Evolutionary conservation across 1,139 yeast species (phyloP).

Genomic region (Lizanozyma gosingica): DNA sequence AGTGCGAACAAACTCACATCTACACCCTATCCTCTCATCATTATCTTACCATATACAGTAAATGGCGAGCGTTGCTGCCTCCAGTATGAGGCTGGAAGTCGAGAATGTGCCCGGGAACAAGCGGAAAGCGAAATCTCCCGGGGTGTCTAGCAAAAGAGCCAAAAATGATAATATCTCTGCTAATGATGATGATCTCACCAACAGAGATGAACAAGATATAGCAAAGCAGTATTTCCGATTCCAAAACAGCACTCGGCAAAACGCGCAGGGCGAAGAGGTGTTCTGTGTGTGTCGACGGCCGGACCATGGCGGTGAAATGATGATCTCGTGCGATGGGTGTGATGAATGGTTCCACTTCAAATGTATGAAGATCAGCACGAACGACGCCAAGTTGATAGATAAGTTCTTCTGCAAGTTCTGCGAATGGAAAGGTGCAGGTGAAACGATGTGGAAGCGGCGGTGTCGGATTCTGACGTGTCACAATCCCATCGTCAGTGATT

Average conservation of each 20-base stretch:
- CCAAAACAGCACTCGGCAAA: constrained; percentile 33
- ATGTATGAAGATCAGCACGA: constrained; percentile 57
- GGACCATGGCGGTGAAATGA: constrained; percentile 67
- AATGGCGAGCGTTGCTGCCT: too few species aligned
- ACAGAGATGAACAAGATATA: constrained; percentile 29
- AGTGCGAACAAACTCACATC: too few species aligned
- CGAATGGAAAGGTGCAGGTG: constrained; percentile 35
- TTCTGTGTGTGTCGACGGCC: constrained; percentile 76
- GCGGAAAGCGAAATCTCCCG: background rate
- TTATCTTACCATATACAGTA: too few species aligned
- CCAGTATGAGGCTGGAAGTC: too few species aligned
- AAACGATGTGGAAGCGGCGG: constrained; percentile 63
- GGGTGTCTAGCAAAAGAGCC: background rate
- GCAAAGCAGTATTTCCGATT: constrained; percentile 39
- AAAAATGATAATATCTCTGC: background rate
- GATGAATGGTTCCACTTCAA: constrained; percentile 92
- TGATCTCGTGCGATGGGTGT: constrained; percentile 93
- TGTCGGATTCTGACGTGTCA: constrained; percentile 59
- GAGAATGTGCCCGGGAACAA: too few species aligned
- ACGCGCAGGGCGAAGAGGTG: constrained; percentile 49
- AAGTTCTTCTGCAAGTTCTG: constrained; percentile 74
- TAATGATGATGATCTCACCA: constrained; percentile 3
- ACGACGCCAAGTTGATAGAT: constrained; percentile 48
- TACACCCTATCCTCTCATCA: too few species aligned
- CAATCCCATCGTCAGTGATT: constrained; percentile 41